Conservation (phyloP, 1,284 basidiomycete genomes). For the Ganoderma leucocontextum region DNA sequence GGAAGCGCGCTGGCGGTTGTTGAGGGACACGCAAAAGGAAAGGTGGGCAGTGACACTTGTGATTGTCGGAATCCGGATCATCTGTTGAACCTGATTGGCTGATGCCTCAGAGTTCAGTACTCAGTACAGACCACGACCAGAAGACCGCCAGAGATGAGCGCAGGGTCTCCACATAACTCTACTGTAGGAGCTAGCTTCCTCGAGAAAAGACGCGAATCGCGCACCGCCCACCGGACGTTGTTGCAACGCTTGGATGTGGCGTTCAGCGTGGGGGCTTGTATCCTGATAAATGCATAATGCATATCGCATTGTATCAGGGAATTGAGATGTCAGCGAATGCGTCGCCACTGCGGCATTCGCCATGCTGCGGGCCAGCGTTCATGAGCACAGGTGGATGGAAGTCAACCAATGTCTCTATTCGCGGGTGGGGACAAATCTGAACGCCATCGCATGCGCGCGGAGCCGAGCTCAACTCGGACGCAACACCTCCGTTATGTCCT, state of each 20-base stretch:
- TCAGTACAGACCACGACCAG: slow-evolving; percentile 9
- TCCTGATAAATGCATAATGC: background rate
- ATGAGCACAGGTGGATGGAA: background rate
- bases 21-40: slow-evolving; percentile 8
- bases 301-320: background rate
- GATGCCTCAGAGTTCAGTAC: background rate
- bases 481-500: background rate
- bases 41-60: slow-evolving; percentile 16
- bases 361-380: background rate
- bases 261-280: background rate
- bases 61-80: slow-evolving; percentile 21
- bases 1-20: background rate
- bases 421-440: background rate
- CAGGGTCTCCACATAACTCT: slow-evolving; percentile 15
- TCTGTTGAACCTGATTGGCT: slow-evolving; percentile 8
- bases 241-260: background rate
- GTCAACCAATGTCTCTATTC: background rate
- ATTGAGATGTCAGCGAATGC: background rate
- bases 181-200: slow-evolving; percentile 6
- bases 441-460: background rate
- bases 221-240: background rate
- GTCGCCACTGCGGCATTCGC: background rate
- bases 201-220: background rate
- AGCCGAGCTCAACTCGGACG: background rate
- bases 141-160: background rate